Evolutionary conservation across 75 land plant genomes (phyloP).

Genomic region (Pinus taeda): DNA sequence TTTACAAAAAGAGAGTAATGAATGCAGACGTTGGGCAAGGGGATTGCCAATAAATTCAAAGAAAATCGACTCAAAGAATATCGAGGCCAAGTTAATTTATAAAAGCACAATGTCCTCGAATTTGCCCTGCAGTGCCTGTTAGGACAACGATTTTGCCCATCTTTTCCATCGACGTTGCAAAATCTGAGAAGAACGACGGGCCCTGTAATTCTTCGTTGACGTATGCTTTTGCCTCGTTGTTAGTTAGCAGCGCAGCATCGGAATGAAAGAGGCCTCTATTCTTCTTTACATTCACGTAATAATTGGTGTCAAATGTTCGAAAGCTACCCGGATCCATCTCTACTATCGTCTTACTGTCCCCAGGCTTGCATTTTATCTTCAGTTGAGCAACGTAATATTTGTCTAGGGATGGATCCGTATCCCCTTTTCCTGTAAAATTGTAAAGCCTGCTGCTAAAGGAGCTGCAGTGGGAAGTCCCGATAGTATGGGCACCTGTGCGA

Average conservation of each 20-base stretch:
- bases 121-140: constrained; percentile 49
- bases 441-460: constrained; percentile 26
- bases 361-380: constrained; percentile 30
- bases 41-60: too few relatives aligned
- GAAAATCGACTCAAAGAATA: too few relatives aligned
- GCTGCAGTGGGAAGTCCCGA: too few relatives aligned
- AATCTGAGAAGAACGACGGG: constrained; percentile 36
- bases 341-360: constrained; percentile 22
- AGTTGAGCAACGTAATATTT: constrained; percentile 34
- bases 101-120: constrained; percentile 42
- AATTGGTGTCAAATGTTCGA: constrained; percentile 42
- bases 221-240: constrained; percentile 7
- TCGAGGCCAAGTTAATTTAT: constrained; percentile 22
- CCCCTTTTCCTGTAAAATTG: constrained; percentile 56
- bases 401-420: constrained; percentile 43
- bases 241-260: constrained; percentile 41
- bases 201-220: constrained; percentile 27
- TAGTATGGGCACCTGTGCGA: too few relatives aligned
- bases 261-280: constrained; percentile 49
- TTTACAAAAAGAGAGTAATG: too few relatives aligned
- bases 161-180: constrained; percentile 65
- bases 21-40: too few relatives aligned
- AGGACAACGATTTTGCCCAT: constrained; percentile 55
- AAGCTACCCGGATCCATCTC: constrained; percentile 60
- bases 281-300: constrained; percentile 40